Evolutionary conservation across 345 rosid genomes (phyloP).

Genomic region (Crucihimalaya himalaica): DNA sequence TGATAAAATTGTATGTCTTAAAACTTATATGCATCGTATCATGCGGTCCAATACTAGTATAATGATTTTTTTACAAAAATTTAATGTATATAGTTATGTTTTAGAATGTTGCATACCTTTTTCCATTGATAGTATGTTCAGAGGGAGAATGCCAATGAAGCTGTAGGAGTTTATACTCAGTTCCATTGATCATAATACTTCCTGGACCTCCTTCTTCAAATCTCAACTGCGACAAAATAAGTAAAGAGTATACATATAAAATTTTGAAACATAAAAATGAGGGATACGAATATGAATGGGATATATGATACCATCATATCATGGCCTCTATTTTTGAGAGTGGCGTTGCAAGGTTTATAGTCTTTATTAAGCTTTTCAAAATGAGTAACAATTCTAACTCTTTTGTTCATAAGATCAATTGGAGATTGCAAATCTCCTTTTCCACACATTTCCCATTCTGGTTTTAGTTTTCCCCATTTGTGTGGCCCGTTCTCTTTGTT

Average conservation of each 20-base stretch:
- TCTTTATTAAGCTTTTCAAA: conserved; percentile 52
- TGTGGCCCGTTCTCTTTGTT: conserved; percentile 53
- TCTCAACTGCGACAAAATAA: conserved; percentile 33
- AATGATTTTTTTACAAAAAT: too few relatives aligned
- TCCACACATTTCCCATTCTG: conserved; percentile 61
- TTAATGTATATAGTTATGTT: not conserved
- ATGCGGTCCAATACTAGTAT: not conserved
- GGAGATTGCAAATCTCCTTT: conserved; percentile 89
- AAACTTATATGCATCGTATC: too few relatives aligned
- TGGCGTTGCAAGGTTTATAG: conserved; percentile 58
- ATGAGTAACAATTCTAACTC: conserved; percentile 54
- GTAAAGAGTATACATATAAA: not conserved
- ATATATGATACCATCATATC: conserved; percentile 66
- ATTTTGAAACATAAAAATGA: not conserved
- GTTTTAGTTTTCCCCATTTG: conserved; percentile 68
- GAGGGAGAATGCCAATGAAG: conserved; percentile 90
- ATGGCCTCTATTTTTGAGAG: conserved; percentile 79
- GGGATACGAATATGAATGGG: not conserved
- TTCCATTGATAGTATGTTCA: conserved; percentile 72
- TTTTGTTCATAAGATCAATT: conserved; percentile 58
- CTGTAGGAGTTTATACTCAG: conserved; percentile 54
- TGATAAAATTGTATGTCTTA: too few relatives aligned
- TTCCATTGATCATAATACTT: conserved; percentile 49
- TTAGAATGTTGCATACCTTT: conserved; percentile 43
- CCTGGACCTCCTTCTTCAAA: conserved; percentile 55